A percentile compares a stretch with the other conserved stretches of the same genome.
Conservation (phyloP, 73 alveolate genomes). For the Tetrahymena elliotti region DNA sequence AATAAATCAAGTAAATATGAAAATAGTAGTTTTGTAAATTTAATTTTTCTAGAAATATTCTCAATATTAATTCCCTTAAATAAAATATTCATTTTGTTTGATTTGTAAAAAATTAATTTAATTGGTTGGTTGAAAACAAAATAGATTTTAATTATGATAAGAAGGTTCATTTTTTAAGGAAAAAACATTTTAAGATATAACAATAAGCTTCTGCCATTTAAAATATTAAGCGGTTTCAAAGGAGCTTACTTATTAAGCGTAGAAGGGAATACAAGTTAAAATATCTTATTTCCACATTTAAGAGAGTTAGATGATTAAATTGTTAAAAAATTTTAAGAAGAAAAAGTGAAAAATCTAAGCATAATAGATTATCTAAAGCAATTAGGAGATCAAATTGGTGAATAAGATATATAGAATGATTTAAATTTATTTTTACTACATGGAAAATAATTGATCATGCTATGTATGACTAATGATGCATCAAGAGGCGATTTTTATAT, state of each 20-base stretch:
- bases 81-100: background rate
- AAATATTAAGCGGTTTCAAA: background rate
- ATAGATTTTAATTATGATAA: background rate
- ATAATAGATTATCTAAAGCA: background rate
- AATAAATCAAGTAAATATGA: too few species aligned
- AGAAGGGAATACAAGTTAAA: background rate
- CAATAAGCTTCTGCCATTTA: background rate
- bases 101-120: too few species aligned
- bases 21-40: too few species aligned
- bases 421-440: background rate
- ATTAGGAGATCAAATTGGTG: background rate
- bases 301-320: background rate
- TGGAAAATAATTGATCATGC: background rate
- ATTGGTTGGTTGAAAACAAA: background rate
- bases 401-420: background rate
- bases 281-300: background rate
- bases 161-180: background rate
- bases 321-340: background rate
- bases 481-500: background rate
- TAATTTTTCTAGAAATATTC: background rate
- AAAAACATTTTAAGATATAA: background rate
- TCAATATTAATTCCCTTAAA: too few species aligned
- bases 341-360: background rate
- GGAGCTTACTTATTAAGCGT: background rate
- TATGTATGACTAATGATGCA: background rate